A percentile compares a stretch with the other conserved stretches of the same genome.
Conservation (phyloP, 1,284 basidiomycete species). For the Microbotryum saponariae region DNA sequence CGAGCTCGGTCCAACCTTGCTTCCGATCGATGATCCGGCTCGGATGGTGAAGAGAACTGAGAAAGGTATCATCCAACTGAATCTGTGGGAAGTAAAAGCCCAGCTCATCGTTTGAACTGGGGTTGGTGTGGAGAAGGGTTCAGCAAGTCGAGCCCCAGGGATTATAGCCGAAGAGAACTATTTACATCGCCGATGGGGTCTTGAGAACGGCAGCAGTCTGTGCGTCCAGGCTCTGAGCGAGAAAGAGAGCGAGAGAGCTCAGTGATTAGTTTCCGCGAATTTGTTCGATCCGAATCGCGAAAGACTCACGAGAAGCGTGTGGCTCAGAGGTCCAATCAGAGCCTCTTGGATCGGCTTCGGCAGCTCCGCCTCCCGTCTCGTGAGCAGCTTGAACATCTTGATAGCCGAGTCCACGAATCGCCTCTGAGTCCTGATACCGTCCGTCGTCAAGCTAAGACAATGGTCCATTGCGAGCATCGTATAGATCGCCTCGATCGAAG, state of each 20-base stretch:
- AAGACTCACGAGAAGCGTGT: slow-evolving; percentile 9
- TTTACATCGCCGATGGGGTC: background rate
- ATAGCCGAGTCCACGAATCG: background rate
- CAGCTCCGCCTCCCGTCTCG: background rate
- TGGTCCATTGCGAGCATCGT: slow-evolving; percentile 11
- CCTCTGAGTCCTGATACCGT: slow-evolving; percentile 1
- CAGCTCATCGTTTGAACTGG: slow-evolving; percentile 11
- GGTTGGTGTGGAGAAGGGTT: background rate
- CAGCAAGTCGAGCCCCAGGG: background rate
- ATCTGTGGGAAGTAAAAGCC: slow-evolving; percentile 6
- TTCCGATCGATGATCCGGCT: background rate
- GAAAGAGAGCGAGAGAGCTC: background rate
- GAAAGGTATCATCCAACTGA: background rate
- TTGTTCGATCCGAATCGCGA: background rate
- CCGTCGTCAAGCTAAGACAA: slow-evolving; percentile 2
- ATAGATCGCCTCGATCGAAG: slow-evolving; percentile 12
- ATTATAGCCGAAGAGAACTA: background rate
- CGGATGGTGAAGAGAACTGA: background rate
- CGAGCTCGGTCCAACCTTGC: slow-evolving; percentile 15
- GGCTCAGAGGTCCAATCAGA: slow-evolving; percentile 10
- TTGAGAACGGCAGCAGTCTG: slow-evolving; percentile 6
- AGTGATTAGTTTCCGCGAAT: too few species aligned
- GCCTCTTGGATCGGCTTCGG: background rate
- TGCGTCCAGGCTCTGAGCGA: slow-evolving; percentile 13
- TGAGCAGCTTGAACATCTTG: slow-evolving; percentile 6